phyloP scores from a whole-genome alignment of 495 filamentous ascomycete genomes.

The Aspergillus haitiensis region DNA sequence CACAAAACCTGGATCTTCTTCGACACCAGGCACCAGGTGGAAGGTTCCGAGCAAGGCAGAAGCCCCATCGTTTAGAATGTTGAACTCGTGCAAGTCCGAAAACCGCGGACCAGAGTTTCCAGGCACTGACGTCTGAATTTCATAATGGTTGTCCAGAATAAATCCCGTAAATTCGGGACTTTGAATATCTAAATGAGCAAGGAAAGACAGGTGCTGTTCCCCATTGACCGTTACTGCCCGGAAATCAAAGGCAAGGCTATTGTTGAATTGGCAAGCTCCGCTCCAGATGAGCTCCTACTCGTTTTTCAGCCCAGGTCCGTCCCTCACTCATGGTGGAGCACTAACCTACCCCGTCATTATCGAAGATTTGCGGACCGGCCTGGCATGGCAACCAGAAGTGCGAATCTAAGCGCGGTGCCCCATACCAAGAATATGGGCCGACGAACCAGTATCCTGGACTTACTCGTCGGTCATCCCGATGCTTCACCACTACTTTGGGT shows the following conservation, averaged over 20 bases:
- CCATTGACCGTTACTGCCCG: constrained; percentile 28
- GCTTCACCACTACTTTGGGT: not conserved
- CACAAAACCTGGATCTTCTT: constrained; percentile 36
- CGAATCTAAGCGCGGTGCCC: not conserved
- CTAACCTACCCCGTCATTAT: constrained; percentile 26
- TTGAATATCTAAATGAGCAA: constrained; percentile 23
- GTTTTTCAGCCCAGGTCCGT: not conserved
- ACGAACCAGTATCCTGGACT: constrained; percentile 41
- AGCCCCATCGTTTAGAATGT: constrained; percentile 33
- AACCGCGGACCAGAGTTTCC: constrained; percentile 34
- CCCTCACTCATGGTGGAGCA: not conserved
- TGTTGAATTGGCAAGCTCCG: constrained; percentile 31
- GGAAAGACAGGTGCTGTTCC: constrained; percentile 35
- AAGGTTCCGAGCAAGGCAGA: constrained; percentile 46
- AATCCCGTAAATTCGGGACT: constrained; percentile 35
- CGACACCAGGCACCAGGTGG: constrained; percentile 37
- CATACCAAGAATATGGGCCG: constrained; percentile 26
- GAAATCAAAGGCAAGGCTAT: constrained; percentile 39
- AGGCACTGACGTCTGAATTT: constrained; percentile 35
- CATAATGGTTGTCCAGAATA: constrained; percentile 32
- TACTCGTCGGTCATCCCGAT: constrained; percentile 1
- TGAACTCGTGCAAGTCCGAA: constrained; percentile 51
- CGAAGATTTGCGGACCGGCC: constrained; percentile 43
- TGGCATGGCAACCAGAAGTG: constrained; percentile 28
- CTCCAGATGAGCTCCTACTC: constrained; percentile 34